Base-by-base conservation (phyloP, 2,329 filamentous ascomycete species). In the Fusarium camptoceras region DNA sequence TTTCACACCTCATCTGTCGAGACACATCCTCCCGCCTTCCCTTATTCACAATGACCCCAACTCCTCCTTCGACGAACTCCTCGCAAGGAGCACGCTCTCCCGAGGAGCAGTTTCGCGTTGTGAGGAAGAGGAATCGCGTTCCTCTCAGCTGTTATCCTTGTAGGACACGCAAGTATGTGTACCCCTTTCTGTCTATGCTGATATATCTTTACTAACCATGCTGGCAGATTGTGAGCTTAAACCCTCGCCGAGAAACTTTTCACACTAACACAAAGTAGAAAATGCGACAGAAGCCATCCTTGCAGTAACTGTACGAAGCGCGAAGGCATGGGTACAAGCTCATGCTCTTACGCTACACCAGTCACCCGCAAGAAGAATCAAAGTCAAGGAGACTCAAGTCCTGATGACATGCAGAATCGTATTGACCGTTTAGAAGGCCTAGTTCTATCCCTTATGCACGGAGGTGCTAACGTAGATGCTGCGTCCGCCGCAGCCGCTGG, bases 321-420 rank as follows among this genome's bases (percentile, higher is more conserved):
- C 75, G 93, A 97, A 81, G 91, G 95, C 75, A 90, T 90, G 71
- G 93, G 94, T 80, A 90, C 91, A 16, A 82, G 87, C 58, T 92
- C 93, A 60, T 98, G 95, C 83, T 92, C 91, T 71, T 98, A 98
- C 83, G 94, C 94, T 48, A 86, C 89, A 54, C 91, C 89, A 39
- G 81, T 84, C 31, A 84, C 83, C 55, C 88, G 93, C 73, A 96
- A 93, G 81, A 97, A 93, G 85, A 90, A 84, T 76, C 88, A 91
- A 80, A 87, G 82, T 82, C 88, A 81, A 85, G 86, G 79, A 64
- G 81, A 86, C 74, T 82, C 86, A 57, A 89, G 81, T 73, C 94
- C 95, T 51, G 94, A 97, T 86, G 95, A 98, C 81, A 98, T 98
- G 95, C 95, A 98, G 83, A 97, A 97, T 78, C 92, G 96, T 79